Evolutionary conservation across 2,329 filamentous ascomycete species (phyloP), one percentile per base, ranked within the genome.

Genomic region (Colletotrichum sp.): DNA sequence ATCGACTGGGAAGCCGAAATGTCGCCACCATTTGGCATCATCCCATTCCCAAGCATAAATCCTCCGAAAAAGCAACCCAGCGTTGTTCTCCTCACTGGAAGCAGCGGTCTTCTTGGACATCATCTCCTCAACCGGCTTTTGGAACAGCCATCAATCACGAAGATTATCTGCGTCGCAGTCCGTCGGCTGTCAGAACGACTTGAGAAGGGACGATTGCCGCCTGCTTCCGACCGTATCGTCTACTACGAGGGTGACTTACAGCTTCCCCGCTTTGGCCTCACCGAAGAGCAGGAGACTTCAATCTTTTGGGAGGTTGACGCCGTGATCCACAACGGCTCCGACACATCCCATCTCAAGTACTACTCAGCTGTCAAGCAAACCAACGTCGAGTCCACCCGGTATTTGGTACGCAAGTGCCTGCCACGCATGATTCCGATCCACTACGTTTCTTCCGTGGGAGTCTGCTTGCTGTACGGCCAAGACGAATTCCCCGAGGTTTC

Each of bases 311-410:
- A 78, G 5, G 84, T 81, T 2, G 84, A 89, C 77, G 79, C 88
- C 6, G 88, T 93, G 66, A 88, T 94, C 30, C 92, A 89, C 59
- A 63, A 63, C n/a, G 59, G 59, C 9, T 28, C 59, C 30, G 59
- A 63, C 18, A 34, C 30, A 18, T 83, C 77, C 9, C 84, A 79
- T 78, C 74, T 80, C 71, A 82, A 86, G 71, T 74, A 72, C 6
- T 87, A 85, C 77, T 44, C 72, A 1, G 73, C 78, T 2, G 75
- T 86, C 0, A 68, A 78, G 7, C 28, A n/a, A 1, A 26, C 79
- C 9, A 86, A 86, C 69, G 68, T 85, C 1, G n/a, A 32, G 0
- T 80, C 84, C 0, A 84, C 82, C 1, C 76, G 78, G n/a, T 79
- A 81, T 15, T 76, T 87, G 4, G 79, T 80, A 1, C 68, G 73